Conservation (phyloP, 2,329 filamentous ascomycete genomes). For the Trichoderma sp. region DNA sequence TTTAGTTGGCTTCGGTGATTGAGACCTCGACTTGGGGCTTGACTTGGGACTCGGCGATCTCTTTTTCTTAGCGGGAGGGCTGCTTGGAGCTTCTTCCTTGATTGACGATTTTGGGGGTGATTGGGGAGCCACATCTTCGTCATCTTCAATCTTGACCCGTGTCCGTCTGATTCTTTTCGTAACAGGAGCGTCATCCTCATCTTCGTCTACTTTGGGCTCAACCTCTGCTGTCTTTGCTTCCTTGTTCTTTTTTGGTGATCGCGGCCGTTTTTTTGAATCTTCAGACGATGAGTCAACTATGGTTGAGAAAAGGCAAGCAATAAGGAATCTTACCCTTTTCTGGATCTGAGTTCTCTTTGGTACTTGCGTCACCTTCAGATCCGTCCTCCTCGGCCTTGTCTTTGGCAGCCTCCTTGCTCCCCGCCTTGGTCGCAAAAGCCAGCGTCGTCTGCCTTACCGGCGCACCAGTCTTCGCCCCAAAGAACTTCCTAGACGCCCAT, state of each 20-base stretch:
- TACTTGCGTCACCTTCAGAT: constrained; percentile 26
- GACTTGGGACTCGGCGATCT: constrained; percentile 28
- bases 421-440: constrained; percentile 65
- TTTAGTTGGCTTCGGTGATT: constrained; percentile 23
- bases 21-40: constrained; percentile 25
- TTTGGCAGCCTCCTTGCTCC: constrained; percentile 36
- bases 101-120: constrained; percentile 29
- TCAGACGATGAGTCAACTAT: not conserved
- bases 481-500: constrained; percentile 69
- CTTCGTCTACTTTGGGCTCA: constrained; percentile 43
- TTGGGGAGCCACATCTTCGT: constrained; percentile 46
- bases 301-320: not conserved
- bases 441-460: constrained; percentile 75
- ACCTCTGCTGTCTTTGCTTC: constrained; percentile 16
- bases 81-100: constrained; percentile 23
- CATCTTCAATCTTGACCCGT: constrained; percentile 50
- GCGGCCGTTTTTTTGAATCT: constrained; percentile 50
- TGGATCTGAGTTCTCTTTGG: constrained; percentile 40
- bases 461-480: constrained; percentile 57
- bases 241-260: constrained; percentile 22
- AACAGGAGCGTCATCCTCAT: constrained; percentile 59
- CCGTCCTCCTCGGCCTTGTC: constrained; percentile 29
- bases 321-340: constrained; percentile 36
- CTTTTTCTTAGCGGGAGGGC: constrained; percentile 22
- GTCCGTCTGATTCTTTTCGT: constrained; percentile 55